A percentile compares a stretch with the other conserved stretches of the same genome.
These are phyloP conservation scores for Penstemon davidsonii DNA, from an alignment of 257 asterid genomes.

Conservation along the genomic window DNA sequence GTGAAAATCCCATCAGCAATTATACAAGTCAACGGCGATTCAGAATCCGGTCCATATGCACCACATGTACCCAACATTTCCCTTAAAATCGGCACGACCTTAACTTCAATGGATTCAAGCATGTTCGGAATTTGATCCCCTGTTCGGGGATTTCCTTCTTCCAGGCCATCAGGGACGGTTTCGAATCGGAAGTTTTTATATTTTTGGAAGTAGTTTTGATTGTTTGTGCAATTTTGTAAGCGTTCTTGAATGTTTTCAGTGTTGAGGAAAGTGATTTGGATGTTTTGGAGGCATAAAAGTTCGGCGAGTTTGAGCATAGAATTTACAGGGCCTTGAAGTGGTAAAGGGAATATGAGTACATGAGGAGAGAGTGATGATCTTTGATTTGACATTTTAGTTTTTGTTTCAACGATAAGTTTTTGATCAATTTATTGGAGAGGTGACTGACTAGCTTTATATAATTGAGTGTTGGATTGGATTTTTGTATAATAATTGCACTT, in stretches of 20 bases:
- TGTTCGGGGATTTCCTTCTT: slow-evolving; percentile 44
- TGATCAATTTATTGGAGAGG: not conserved
- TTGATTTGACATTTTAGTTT: slow-evolving; percentile 19
- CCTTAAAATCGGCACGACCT: slow-evolving; percentile 33
- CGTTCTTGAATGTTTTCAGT: slow-evolving; percentile 56
- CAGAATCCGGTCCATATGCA: slow-evolving; percentile 18
- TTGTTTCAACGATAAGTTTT: not conserved
- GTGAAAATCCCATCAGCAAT: slow-evolving; percentile 58
- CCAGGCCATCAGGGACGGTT: slow-evolving; percentile 59
- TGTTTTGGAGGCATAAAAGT: slow-evolving; percentile 33
- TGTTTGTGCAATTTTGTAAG: slow-evolving; percentile 31
- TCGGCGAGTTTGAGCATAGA: slow-evolving; percentile 62
- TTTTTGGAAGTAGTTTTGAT: slow-evolving; percentile 24
- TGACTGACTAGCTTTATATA: too few relatives aligned
- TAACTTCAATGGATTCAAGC: slow-evolving; percentile 37
- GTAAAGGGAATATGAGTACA: slow-evolving; percentile 61
- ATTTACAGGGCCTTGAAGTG: slow-evolving; percentile 64
- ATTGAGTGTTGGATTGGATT: too few relatives aligned
- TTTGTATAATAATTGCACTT: too few relatives aligned
- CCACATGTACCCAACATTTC: slow-evolving; percentile 35
- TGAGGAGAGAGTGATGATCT: slow-evolving; percentile 34
- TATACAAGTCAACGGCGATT: slow-evolving; percentile 39
- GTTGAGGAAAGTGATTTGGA: slow-evolving; percentile 71
- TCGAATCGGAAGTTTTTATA: slow-evolving; percentile 40
- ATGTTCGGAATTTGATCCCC: slow-evolving; percentile 32